A percentile compares a stretch with the other conserved stretches of the same genome.
Conservation (phyloP, 2,329 filamentous ascomycete species). For the Fusarium cyanostomum region DNA sequence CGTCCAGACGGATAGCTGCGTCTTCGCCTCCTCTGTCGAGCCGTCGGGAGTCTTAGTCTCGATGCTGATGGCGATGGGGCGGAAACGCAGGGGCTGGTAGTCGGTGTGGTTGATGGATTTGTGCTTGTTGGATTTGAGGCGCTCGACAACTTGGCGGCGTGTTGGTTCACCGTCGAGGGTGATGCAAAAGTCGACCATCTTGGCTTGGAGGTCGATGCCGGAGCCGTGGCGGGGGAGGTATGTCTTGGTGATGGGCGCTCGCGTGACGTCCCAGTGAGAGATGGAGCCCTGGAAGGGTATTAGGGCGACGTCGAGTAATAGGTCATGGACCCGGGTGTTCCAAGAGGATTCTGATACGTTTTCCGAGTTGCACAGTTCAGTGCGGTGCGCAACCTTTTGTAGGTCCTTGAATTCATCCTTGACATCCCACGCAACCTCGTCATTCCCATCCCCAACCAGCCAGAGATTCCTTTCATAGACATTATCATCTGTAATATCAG, state of each 20-base stretch:
- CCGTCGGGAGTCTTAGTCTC: conserved; percentile 13
- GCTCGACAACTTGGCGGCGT: not conserved
- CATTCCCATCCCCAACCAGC: not conserved
- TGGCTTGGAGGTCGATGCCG: not conserved
- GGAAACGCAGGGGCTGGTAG: conserved; percentile 1
- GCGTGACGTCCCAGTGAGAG: not conserved
- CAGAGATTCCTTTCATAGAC: not conserved
- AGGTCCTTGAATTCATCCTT: not conserved
- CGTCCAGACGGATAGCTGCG: conserved; percentile 14
- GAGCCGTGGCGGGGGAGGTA: not conserved
- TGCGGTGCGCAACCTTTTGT: not conserved
- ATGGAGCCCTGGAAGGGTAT: not conserved
- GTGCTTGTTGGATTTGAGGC: not conserved
- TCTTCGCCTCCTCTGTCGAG: conserved; percentile 1
- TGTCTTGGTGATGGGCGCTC: not conserved
- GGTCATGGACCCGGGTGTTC: conserved; percentile 1
- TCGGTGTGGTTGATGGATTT: conserved; percentile 16
- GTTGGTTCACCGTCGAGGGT: not conserved
- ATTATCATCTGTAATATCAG: not conserved
- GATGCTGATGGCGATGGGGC: conserved; percentile 14
- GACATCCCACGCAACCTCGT: not conserved
- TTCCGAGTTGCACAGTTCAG: not conserved
- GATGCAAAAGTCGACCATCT: conserved; percentile 9
- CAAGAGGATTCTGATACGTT: conserved; percentile 4
- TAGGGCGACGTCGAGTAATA: not conserved